Evolutionary conservation across 345 rosid genomes (phyloP).

Genomic region (Adansonia digitata): DNA sequence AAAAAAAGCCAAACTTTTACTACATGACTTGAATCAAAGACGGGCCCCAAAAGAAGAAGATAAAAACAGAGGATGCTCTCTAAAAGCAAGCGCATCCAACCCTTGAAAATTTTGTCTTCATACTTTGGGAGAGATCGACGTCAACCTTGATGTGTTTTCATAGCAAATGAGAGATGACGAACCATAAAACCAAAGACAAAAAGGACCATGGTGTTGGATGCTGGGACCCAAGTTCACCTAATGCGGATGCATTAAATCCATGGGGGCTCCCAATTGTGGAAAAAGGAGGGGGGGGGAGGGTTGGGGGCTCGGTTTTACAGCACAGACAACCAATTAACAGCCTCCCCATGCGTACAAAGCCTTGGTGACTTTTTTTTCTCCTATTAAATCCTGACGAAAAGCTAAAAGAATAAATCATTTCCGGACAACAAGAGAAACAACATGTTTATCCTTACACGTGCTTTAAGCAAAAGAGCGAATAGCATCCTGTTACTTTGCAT

Average conservation of each 20-base stretch:
- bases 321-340: background rate
- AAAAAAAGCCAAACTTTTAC: slow-evolving; percentile 10
- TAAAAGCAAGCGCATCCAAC: background rate
- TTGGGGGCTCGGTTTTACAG: background rate
- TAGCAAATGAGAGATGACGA: background rate
- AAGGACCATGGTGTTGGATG: background rate
- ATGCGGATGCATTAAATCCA: background rate
- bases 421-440: slow-evolving; percentile 50
- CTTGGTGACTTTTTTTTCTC: background rate
- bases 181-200: too few relatives aligned
- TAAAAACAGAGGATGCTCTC: background rate
- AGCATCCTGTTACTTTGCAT: slow-evolving; percentile 11
- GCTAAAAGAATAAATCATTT: slow-evolving; percentile 47
- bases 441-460: slow-evolving; percentile 14
- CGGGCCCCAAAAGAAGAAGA: background rate
- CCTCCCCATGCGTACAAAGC: slow-evolving; percentile 3
- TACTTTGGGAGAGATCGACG: slow-evolving; percentile 10
- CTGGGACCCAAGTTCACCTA: background rate
- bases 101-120: slow-evolving; percentile 3
- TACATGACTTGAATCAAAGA: background rate
- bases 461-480: slow-evolving; percentile 13
- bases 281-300: too few relatives aligned
- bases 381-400: slow-evolving; percentile 19
- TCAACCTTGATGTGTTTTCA: background rate
- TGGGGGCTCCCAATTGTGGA: too few relatives aligned